A percentile compares a stretch with the other conserved stretches of the same genome.
These are phyloP conservation scores for Quercus alba DNA, from an alignment of 306 rosid species.

Conservation along the genomic window DNA sequence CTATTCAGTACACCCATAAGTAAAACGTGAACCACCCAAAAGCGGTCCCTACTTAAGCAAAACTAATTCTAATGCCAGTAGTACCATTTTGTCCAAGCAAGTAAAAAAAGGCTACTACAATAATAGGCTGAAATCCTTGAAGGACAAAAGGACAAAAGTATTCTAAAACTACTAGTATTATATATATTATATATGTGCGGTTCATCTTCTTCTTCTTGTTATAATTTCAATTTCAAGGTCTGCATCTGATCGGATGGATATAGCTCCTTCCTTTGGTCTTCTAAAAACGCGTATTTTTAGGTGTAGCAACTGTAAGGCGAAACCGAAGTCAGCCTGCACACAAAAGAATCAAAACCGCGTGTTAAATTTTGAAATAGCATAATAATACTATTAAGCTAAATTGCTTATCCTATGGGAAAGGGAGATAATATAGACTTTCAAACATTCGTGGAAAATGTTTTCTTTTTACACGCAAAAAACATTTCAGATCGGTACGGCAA, in stretches of 20 bases:
- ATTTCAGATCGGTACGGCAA: not conserved
- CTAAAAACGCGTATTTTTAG: not conserved
- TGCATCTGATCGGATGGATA: too few relatives aligned
- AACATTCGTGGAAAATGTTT: too few relatives aligned
- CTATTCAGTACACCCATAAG: not conserved
- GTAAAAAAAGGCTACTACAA: not conserved
- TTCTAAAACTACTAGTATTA: not conserved
- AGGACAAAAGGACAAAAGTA: not conserved
- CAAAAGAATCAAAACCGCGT: not conserved
- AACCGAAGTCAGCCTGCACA: constrained; percentile 19
- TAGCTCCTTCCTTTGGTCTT: not conserved
- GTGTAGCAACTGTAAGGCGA: constrained; percentile 22
- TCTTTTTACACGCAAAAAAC: not conserved
- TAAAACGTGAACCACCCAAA: constrained; percentile 8
- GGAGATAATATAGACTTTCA: too few relatives aligned
- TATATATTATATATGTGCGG: not conserved
- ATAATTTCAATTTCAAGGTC: too few relatives aligned
- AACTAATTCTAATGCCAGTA: not conserved
- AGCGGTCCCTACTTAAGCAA: not conserved
- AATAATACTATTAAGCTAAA: too few relatives aligned
- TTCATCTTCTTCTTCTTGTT: not conserved
- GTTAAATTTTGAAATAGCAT: not conserved
- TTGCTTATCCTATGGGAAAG: too few relatives aligned
- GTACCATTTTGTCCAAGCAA: not conserved
- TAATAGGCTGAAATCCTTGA: not conserved